These are phyloP conservation scores for Phaeosphaeriaceae sp. DNA, from an alignment of 2,329 filamentous ascomycete species.

Conservation along the genomic window DNA sequence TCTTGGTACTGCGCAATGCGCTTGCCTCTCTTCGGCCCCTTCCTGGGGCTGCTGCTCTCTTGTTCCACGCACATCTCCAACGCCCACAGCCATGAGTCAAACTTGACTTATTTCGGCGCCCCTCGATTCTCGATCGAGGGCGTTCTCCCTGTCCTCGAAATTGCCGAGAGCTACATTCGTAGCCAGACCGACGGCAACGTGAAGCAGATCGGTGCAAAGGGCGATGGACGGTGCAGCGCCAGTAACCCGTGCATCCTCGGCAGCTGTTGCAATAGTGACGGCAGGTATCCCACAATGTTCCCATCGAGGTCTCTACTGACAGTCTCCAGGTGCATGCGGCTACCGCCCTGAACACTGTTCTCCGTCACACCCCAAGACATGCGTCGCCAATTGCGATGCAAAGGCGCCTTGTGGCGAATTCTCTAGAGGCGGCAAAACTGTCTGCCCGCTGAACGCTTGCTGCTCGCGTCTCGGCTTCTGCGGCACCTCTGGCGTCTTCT, in stretches of 20 bases:
- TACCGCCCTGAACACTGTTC: conserved; percentile 22
- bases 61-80: neutral
- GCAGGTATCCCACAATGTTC: conserved; percentile 2
- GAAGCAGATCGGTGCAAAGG: neutral
- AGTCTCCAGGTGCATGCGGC: conserved; percentile 12
- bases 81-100: neutral
- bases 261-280: conserved; percentile 16
- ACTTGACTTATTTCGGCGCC: conserved; percentile 12
- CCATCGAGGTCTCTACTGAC: neutral
- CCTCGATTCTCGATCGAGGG: conserved; percentile 12
- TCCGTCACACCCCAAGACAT: conserved; percentile 5
- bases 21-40: neutral
- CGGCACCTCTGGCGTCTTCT: conserved; percentile 38
- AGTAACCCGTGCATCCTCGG: conserved; percentile 13
- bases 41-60: conserved; percentile 6
- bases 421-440: conserved; percentile 12
- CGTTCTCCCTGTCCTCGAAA: conserved; percentile 10
- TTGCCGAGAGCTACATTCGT: conserved; percentile 19
- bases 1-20: conserved; percentile 7
- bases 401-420: conserved; percentile 47
- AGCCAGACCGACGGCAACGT: conserved; percentile 7
- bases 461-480: conserved; percentile 50
- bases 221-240: conserved; percentile 10
- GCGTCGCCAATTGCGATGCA: conserved; percentile 47
- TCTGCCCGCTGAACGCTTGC: conserved; percentile 23